Base-by-base conservation (phyloP, 257 asterid species). In the Plantago major region DNA sequence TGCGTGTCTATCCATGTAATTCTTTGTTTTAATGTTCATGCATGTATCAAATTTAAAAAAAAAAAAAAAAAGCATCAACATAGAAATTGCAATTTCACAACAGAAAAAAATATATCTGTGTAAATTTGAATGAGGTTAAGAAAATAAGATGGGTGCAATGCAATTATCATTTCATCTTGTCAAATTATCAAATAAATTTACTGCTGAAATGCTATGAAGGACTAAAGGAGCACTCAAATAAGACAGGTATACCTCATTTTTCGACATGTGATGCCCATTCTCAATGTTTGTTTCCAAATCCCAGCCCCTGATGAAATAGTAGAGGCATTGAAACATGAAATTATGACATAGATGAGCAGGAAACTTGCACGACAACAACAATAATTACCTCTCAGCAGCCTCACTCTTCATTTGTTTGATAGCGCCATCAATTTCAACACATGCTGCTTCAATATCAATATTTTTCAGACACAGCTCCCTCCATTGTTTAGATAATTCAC, bases 381-480 rank as follows among this genome's bases (percentile, higher is more conserved):
- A 13, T 62, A 48, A 61, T 67, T 78, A 92, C 99, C 87, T 80
- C 46, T 61, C 74, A 58, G 71, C 38, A 71, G 89, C 95, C 75
- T 83, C 91, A 58, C 40, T 75, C 73, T 82, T 87, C 66, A 87
- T 79, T 73, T 69, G 84, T 60, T 72, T 81, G 58, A 81, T 85
- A 40, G 38, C 81, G 50, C 70, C 54, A 82, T 89, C 87, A 61
- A 85, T 72, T 55, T 78, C 79, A 45, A 80, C 81, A 79, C 95
- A 82, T 62, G 94, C 99, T 50, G 85, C 68, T 77, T 89, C 94
- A 49, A 93, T 93, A 75, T 93, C 95, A 58, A 79, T 87, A 78
- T 85, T 93, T 74, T 93, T 93, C 74, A 73, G 42, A 69, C 97
- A 87, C 42, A 93, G 94, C 72, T 93, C 99, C 76, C 85, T 85